These are phyloP conservation scores for Hawksworthiomyces lignivorus DNA, from an alignment of 2,329 filamentous ascomycete genomes.

Conservation along the genomic window DNA sequence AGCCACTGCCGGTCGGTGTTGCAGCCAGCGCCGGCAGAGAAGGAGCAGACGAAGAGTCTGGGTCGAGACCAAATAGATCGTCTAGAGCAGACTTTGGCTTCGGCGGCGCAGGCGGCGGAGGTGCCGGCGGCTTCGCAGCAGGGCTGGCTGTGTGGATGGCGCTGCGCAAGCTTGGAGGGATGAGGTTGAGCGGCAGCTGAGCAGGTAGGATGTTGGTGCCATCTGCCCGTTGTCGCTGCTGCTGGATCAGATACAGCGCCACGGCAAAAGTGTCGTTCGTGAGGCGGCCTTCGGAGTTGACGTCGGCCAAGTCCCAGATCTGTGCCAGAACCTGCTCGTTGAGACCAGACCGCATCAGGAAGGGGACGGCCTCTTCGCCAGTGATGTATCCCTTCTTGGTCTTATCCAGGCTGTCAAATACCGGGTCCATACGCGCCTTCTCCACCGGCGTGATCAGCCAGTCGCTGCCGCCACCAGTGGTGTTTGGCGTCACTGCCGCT, in stretches of 20 bases:
- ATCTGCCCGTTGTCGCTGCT: conserved; percentile 70
- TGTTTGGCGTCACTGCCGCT: conserved; percentile 15
- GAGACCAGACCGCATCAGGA: conserved; percentile 87
- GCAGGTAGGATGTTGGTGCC: conserved; percentile 57
- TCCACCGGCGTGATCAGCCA: conserved; percentile 81
- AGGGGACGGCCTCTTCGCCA: conserved; percentile 88
- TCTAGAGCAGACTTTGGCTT: conserved; percentile 66
- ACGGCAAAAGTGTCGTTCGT: conserved; percentile 90
- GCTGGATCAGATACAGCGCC: conserved; percentile 92
- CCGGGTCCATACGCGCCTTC: conserved; percentile 78
- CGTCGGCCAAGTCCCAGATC: conserved; percentile 95
- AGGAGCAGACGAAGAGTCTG: conserved; percentile 43
- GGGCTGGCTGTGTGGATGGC: conserved; percentile 43
- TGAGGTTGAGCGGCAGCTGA: conserved; percentile 68
- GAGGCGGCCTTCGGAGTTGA: conserved; percentile 80
- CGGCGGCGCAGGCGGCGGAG: conserved; percentile 28
- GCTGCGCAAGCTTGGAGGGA: conserved; percentile 78
- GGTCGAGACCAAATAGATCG: conserved; percentile 87
- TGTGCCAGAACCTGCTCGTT: conserved; percentile 84
- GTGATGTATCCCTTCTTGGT: conserved; percentile 74
- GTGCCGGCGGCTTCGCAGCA: conserved; percentile 29
- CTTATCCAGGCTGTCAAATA: conserved; percentile 80
- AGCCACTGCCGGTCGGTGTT: conserved; percentile 3
- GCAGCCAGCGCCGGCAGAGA: conserved; percentile 21
- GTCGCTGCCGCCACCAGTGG: conserved; percentile 33